Percentiles rank a stretch among this genome's conserved stretches.
phyloP scores from a whole-genome alignment of 2,329 filamentous ascomycete genomes.

The Trichothecium roseum region DNA sequence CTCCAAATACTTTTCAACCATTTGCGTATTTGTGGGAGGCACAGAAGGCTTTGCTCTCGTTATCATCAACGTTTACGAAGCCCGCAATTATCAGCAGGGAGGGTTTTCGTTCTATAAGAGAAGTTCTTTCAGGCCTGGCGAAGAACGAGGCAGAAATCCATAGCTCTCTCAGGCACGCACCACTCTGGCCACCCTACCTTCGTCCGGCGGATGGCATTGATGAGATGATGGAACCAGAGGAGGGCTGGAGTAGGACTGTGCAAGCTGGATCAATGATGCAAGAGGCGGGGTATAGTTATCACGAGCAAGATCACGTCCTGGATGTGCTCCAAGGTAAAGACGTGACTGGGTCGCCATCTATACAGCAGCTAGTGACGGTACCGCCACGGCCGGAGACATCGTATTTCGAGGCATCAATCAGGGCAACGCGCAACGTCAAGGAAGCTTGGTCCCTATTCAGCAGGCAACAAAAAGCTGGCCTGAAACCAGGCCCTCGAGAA shows the following conservation, averaged over 20 bases:
- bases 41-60: constrained; percentile 34
- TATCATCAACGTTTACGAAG: constrained; percentile 36
- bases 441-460: constrained; percentile 49
- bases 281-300: constrained; percentile 43
- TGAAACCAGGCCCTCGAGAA: constrained; percentile 29
- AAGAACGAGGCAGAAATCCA: constrained; percentile 41
- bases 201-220: constrained; percentile 48
- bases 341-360: constrained; percentile 41
- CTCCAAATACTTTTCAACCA: constrained; percentile 1
- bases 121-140: constrained; percentile 40
- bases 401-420: constrained; percentile 45
- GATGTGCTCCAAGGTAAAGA: constrained; percentile 42
- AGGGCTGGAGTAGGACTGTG: constrained; percentile 43
- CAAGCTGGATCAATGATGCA: constrained; percentile 42
- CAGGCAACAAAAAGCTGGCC: constrained; percentile 20
- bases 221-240: constrained; percentile 37
- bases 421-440: constrained; percentile 47
- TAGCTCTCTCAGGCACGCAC: constrained; percentile 34
- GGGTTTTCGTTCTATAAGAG: constrained; percentile 44
- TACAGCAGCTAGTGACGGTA: constrained; percentile 32
- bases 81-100: constrained; percentile 38
- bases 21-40: constrained; percentile 7
- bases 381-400: constrained; percentile 9
- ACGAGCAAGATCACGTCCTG: constrained; percentile 35
- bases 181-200: constrained; percentile 52